Conservation (phyloP, 2,329 filamentous ascomycete genomes). For the Cadophora gregata region DNA sequence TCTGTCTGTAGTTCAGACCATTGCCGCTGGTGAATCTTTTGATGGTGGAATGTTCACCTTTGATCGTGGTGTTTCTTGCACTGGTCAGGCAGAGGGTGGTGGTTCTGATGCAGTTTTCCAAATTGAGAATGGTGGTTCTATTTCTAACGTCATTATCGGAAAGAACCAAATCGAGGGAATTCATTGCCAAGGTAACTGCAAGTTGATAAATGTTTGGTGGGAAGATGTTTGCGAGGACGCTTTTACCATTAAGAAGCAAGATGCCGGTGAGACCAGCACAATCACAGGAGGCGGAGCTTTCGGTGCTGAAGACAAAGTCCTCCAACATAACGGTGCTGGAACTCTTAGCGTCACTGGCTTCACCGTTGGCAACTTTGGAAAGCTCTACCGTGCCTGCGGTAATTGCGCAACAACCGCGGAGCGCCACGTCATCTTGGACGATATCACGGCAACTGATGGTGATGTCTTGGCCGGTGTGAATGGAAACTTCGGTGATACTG, state of each 20-base stretch:
- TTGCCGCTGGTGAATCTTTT: conserved; percentile 51
- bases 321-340: conserved; percentile 51
- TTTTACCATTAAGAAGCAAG: conserved; percentile 37
- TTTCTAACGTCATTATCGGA: conserved; percentile 46
- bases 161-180: conserved; percentile 45
- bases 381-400: conserved; percentile 57
- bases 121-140: conserved; percentile 42
- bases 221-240: conserved; percentile 39
- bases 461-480: conserved; percentile 31
- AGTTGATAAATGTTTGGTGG: conserved; percentile 41
- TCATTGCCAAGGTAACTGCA: conserved; percentile 38
- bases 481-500: conserved; percentile 55
- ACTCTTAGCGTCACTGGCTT: conserved; percentile 46
- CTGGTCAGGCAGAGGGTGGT: conserved; percentile 50
- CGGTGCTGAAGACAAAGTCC: conserved; percentile 48
- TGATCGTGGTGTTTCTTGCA: conserved; percentile 51
- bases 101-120: conserved; percentile 45
- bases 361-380: conserved; percentile 52
- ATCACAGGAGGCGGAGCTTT: conserved; percentile 53
- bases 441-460: conserved; percentile 50
- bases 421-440: conserved; percentile 48
- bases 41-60: conserved; percentile 54
- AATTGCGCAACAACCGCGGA: conserved; percentile 49
- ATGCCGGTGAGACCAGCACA: conserved; percentile 47
- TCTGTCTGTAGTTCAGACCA: conserved; percentile 40